Evolutionary conservation across 768 basidiomycete species (phyloP).

Genomic region (Sarcomyxa edulis): DNA sequence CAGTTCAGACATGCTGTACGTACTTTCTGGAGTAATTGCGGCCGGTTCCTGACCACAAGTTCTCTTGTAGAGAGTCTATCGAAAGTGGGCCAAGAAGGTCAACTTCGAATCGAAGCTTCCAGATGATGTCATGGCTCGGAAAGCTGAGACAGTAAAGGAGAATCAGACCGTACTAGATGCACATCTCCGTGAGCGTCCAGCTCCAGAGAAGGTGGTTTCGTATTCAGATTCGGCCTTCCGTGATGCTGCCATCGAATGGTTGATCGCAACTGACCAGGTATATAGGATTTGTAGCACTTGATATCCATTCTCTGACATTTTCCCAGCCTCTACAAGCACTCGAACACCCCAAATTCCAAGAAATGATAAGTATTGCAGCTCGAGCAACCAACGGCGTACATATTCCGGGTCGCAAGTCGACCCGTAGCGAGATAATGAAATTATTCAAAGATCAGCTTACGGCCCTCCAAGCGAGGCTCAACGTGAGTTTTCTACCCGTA

Average conservation of each 20-base stretch:
- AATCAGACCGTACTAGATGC: constrained; percentile 16
- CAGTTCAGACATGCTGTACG: constrained; percentile 11
- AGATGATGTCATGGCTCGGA: constrained; percentile 13
- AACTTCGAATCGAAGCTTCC: constrained; percentile 25
- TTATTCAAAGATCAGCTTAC: constrained; percentile 15
- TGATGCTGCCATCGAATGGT: constrained; percentile 28
- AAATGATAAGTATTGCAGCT: constrained; percentile 32
- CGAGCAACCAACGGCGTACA: constrained; percentile 28
- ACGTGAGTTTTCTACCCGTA: not conserved
- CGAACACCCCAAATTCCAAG: constrained; percentile 27
- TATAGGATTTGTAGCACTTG: not conserved
- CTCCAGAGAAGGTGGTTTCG: constrained; percentile 13
- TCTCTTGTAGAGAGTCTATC: constrained; percentile 14
- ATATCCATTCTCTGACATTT: constrained; percentile 1
- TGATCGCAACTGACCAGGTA: constrained; percentile 34
- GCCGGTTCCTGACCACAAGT: not conserved
- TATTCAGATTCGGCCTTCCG: constrained; percentile 24
- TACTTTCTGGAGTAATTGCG: too few relatives aligned
- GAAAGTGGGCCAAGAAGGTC: constrained; percentile 19
- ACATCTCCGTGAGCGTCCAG: constrained; percentile 15
- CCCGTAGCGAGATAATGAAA: constrained; percentile 19
- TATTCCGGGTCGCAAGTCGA: constrained; percentile 24
- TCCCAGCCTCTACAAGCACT: constrained; percentile 25
- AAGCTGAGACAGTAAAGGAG: constrained; percentile 10
- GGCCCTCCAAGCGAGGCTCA: not conserved